A percentile compares a stretch with the other conserved stretches of the same genome.
These are phyloP conservation scores for Exophiala sp. DNA, from an alignment of 2,329 filamentous ascomycete genomes.

Conservation along the genomic window DNA sequence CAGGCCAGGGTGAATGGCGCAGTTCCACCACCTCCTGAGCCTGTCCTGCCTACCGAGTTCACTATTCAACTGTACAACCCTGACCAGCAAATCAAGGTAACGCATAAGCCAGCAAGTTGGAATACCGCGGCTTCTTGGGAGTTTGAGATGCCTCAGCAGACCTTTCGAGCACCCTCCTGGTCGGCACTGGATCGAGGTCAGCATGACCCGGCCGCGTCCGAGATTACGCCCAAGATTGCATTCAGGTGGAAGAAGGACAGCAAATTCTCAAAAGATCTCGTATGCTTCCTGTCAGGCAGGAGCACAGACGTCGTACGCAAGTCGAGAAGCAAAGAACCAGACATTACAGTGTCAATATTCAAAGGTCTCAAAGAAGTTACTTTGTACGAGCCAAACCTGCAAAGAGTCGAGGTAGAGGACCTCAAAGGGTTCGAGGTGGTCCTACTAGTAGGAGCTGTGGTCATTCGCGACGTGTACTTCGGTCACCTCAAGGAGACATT, in stretches of 20 bases:
- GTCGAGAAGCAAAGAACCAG: slow-evolving; percentile 81
- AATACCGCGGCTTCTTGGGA: slow-evolving; percentile 79
- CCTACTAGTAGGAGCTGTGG: slow-evolving; percentile 59
- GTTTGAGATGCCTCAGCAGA: slow-evolving; percentile 84
- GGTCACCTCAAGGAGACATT: slow-evolving; percentile 69
- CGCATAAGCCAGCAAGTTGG: slow-evolving; percentile 69
- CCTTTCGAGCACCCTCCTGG: slow-evolving; percentile 74
- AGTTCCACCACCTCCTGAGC: slow-evolving; percentile 61
- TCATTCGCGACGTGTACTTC: slow-evolving; percentile 62
- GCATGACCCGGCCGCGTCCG: slow-evolving; percentile 55
- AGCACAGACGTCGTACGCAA: slow-evolving; percentile 63
- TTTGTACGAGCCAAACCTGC: slow-evolving; percentile 89
- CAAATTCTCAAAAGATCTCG: slow-evolving; percentile 80
- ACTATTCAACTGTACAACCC: slow-evolving; percentile 90
- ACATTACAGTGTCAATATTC: slow-evolving; percentile 91
- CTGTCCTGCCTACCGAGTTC: slow-evolving; percentile 74
- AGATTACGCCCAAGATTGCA: slow-evolving; percentile 66
- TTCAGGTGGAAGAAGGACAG: slow-evolving; percentile 91
- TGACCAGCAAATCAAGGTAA: slow-evolving; percentile 73
- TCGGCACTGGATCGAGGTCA: slow-evolving; percentile 74
- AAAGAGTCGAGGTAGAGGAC: slow-evolving; percentile 87
- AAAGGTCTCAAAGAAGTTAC: slow-evolving; percentile 72
- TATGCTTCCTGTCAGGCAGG: slow-evolving; percentile 80
- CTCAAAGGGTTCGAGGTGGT: slow-evolving; percentile 88
- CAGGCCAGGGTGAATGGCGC: slow-evolving; percentile 70